phyloP scores from a whole-genome alignment of 2,329 filamentous ascomycete genomes.

The Ophiobolus disseminans region DNA sequence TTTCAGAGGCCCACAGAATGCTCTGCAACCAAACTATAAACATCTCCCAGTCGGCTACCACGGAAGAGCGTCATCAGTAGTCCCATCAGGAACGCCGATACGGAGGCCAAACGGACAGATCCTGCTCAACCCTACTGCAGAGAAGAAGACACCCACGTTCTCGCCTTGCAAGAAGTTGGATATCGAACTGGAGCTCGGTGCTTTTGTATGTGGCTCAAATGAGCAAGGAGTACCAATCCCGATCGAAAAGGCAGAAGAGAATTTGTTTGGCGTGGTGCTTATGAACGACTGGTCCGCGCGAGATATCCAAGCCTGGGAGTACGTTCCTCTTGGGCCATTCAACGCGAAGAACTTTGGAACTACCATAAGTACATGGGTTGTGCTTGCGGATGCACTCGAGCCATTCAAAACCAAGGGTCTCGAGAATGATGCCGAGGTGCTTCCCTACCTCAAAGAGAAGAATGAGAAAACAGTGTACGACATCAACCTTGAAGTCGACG shows the following conservation, averaged over 20 bases:
- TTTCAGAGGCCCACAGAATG: constrained; percentile 75
- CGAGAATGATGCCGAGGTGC: constrained; percentile 60
- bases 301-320: constrained; percentile 86
- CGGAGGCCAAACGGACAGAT: constrained; percentile 79
- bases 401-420: constrained; percentile 66
- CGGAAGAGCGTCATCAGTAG: constrained; percentile 76
- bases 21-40: constrained; percentile 81
- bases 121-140: constrained; percentile 66
- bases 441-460: constrained; percentile 71
- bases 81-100: constrained; percentile 76
- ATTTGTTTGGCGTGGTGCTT: constrained; percentile 80
- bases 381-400: constrained; percentile 77
- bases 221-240: constrained; percentile 68
- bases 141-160: constrained; percentile 68
- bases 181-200: constrained; percentile 81
- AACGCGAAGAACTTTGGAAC: constrained; percentile 85
- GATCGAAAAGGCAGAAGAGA: constrained; percentile 70
- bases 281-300: constrained; percentile 89
- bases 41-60: constrained; percentile 85
- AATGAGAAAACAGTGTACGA: constrained; percentile 68
- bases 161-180: constrained; percentile 72
- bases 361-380: constrained; percentile 79
- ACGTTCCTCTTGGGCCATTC: constrained; percentile 81
- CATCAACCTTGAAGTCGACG: constrained; percentile 71
- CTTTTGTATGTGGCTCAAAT: constrained; percentile 72